Conservation (phyloP, 129 eudicot genomes). For the Lactuca saligna region DNA sequence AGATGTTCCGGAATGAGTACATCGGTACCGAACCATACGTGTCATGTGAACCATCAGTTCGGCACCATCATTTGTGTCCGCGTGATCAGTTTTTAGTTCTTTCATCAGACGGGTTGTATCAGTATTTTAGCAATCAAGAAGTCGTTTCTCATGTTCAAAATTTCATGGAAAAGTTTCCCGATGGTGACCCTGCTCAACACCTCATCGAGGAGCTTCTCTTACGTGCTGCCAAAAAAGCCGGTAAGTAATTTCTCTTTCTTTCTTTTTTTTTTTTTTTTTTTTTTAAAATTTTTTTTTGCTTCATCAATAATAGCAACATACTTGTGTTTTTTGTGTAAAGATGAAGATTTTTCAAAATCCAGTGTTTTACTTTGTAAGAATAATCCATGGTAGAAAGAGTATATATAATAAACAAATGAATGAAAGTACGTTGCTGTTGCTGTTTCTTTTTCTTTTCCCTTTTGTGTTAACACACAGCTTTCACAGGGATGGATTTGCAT, state of each 20-base stretch:
- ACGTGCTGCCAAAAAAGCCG: conserved; percentile 98
- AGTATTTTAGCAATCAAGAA: conserved; percentile 88
- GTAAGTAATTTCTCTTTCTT: conserved; percentile 26
- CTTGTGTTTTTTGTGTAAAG: too few relatives aligned
- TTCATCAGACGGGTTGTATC: conserved; percentile 94
- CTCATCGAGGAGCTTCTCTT: conserved; percentile 88
- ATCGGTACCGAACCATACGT: conserved; percentile 82
- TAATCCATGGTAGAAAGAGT: too few relatives aligned
- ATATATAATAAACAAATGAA: too few relatives aligned
- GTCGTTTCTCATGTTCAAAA: conserved; percentile 75
- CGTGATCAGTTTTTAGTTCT: conserved; percentile 87
- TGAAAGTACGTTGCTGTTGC: too few relatives aligned
- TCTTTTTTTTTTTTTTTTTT: too few relatives aligned
- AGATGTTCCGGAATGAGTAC: conserved; percentile 89
- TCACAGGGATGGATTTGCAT: conserved; percentile 87
- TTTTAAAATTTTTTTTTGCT: too few relatives aligned
- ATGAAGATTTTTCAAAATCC: too few relatives aligned
- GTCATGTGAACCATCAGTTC: conserved; percentile 78
- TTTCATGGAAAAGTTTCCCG: conserved; percentile 86
- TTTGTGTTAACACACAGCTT: conserved; percentile 1
- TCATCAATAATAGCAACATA: too few relatives aligned
- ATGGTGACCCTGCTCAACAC: conserved; percentile 98
- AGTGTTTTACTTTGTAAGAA: too few relatives aligned
- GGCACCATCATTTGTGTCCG: conserved; percentile 72
- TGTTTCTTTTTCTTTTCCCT: not conserved